These are phyloP conservation scores for Inonotus hispidus DNA, from an alignment of 1,284 basidiomycete species.

Conservation along the genomic window DNA sequence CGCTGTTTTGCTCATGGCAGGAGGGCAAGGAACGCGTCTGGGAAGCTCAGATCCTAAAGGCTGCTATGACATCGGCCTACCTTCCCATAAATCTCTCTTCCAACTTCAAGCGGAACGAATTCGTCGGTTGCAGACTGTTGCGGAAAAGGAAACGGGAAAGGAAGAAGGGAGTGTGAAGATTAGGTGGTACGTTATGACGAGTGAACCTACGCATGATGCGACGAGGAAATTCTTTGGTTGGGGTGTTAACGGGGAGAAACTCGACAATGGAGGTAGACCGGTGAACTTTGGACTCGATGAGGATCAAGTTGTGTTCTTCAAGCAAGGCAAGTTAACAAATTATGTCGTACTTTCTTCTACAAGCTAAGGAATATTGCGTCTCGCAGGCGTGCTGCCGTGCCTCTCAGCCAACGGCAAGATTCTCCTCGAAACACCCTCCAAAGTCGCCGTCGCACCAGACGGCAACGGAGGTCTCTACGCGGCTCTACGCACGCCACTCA, in stretches of 20 bases:
- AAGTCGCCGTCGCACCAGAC: conserved; percentile 90
- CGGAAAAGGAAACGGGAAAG: conserved; percentile 51
- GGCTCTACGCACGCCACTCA: conserved; percentile 78
- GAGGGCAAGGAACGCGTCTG: conserved; percentile 94
- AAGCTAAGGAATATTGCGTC: no score
- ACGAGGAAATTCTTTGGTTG: conserved; percentile 79
- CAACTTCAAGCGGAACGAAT: conserved; percentile 97
- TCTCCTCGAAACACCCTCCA: conserved; percentile 74
- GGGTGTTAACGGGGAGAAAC: conserved; percentile 11
- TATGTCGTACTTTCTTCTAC: not conserved
- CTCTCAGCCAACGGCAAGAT: conserved; percentile 93
- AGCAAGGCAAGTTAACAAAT: conserved; percentile 71
- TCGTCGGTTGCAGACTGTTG: conserved; percentile 73
- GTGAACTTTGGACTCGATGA: conserved; percentile 81
- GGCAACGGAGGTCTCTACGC: conserved; percentile 98
- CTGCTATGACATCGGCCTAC: conserved; percentile 95
- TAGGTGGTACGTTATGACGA: conserved; percentile 99
- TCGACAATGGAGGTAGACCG: conserved; percentile 41
- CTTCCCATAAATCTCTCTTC: conserved; percentile 91
- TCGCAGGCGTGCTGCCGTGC: conserved; percentile 88
- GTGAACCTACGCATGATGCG: conserved; percentile 85
- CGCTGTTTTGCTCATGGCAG: conserved; percentile 94
- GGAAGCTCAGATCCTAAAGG: conserved; percentile 94
- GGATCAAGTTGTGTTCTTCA: conserved; percentile 87
- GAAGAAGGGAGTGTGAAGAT: conserved; percentile 59